Conservation (phyloP, 2,329 filamentous ascomycete species). For the Alternaria incomplexa region DNA sequence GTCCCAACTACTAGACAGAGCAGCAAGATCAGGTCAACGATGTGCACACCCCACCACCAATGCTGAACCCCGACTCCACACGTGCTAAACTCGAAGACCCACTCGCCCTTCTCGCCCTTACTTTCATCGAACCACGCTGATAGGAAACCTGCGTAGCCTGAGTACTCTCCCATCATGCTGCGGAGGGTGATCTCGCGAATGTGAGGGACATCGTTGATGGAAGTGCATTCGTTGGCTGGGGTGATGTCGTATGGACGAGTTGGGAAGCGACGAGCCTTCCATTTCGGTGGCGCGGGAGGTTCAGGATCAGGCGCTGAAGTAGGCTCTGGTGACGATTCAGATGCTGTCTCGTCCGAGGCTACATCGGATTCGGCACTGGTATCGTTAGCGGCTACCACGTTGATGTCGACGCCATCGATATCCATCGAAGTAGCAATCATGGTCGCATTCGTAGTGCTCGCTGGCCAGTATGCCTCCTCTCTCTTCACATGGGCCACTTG, state of each 20-base stretch:
- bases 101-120: slow-evolving; percentile 74
- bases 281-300: slow-evolving; percentile 12
- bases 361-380: neutral
- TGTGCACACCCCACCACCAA: slow-evolving; percentile 91
- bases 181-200: slow-evolving; percentile 90
- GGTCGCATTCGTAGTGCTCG: slow-evolving; percentile 2
- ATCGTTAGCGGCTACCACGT: slow-evolving; percentile 6
- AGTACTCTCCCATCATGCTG: slow-evolving; percentile 98
- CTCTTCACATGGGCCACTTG: slow-evolving; percentile 7
- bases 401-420: neutral
- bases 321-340: slow-evolving; percentile 1
- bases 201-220: slow-evolving; percentile 54
- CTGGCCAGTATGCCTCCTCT: slow-evolving; percentile 24
- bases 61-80: slow-evolving; percentile 87
- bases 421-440: neutral
- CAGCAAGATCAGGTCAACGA: slow-evolving; percentile 13
- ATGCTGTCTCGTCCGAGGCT: neutral
- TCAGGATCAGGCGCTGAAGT: neutral
- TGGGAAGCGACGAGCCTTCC: slow-evolving; percentile 33
- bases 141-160: slow-evolving; percentile 87
- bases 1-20: neutral
- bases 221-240: slow-evolving; percentile 33
- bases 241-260: slow-evolving; percentile 37
- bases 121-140: slow-evolving; percentile 86
- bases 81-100: slow-evolving; percentile 79